phyloP scores from a whole-genome alignment of 306 rosid genomes.

The Fagus crenata region DNA sequence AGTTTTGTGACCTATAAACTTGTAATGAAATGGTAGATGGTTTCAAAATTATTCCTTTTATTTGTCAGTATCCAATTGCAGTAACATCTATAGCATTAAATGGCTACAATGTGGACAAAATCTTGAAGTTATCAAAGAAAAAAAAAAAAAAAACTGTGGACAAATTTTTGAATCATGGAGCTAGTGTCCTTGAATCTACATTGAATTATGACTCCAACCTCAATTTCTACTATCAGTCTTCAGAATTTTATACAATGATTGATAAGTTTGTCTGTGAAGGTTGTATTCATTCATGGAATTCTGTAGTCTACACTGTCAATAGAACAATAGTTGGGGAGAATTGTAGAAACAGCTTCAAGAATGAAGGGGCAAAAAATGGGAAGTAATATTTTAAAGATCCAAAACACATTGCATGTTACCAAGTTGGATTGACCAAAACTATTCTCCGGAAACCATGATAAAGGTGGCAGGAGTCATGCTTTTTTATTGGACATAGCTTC shows the following conservation, averaged over 20 bases:
- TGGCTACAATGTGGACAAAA: not conserved
- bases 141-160: not conserved
- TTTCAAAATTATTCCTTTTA: not conserved
- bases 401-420: not conserved
- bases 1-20: too few species aligned
- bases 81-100: not conserved
- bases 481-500: not conserved
- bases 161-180: not conserved
- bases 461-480: not conserved
- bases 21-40: too few species aligned
- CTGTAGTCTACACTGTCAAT: not conserved
- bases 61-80: not conserved
- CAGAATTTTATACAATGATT: not conserved
- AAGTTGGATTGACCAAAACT: not conserved
- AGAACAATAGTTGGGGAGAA: not conserved
- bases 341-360: not conserved
- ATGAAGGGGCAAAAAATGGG: not conserved
- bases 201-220: not conserved
- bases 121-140: not conserved
- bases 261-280: not conserved
- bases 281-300: not conserved
- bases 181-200: not conserved
- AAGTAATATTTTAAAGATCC: not conserved
- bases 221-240: not conserved
- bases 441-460: not conserved